These are phyloP conservation scores for Aspergillus steynii DNA, from an alignment of 495 filamentous ascomycete genomes.

Conservation along the genomic window DNA sequence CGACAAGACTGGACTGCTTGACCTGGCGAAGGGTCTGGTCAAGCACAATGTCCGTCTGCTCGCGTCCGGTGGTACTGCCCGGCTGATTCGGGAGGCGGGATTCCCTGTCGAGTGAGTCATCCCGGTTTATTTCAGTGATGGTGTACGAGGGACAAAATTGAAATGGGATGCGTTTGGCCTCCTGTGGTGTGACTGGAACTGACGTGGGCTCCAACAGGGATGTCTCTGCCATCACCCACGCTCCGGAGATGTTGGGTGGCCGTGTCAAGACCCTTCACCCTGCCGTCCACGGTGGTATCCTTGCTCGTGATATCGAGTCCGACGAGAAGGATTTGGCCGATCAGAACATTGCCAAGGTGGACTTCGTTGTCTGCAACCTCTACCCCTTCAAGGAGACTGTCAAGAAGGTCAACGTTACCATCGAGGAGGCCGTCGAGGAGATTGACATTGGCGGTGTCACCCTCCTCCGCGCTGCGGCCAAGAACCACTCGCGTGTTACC, in stretches of 20 bases:
- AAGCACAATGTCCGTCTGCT: conserved; percentile 89
- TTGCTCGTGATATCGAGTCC: conserved; percentile 85
- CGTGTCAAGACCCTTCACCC: conserved; percentile 98
- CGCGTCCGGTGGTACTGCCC: conserved; percentile 90
- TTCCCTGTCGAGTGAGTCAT: conserved; percentile 83
- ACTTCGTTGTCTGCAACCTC: conserved; percentile 97
- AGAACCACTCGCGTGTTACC: conserved; percentile 94
- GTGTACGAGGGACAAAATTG: background rate
- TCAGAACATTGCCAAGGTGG: conserved; percentile 95
- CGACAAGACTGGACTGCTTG: conserved; percentile 95
- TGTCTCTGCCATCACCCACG: conserved; percentile 94
- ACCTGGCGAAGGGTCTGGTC: conserved; percentile 91
- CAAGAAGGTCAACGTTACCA: conserved; percentile 93
- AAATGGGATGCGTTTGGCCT: background rate
- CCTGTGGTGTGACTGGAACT: background rate
- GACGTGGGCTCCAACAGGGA: conserved; percentile 56
- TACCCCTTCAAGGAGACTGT: conserved; percentile 99
- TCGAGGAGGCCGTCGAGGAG: conserved; percentile 95
- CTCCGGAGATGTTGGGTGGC: conserved; percentile 96
- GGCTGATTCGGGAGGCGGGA: conserved; percentile 91
- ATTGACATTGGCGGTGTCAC: conserved; percentile 98
- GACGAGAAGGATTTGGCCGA: conserved; percentile 96
- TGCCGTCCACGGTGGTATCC: conserved; percentile 89
- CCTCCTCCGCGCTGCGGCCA: conserved; percentile 91
- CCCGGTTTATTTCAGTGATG: background rate